These are phyloP conservation scores for Oidiodendron maius DNA, from an alignment of 495 filamentous ascomycete genomes.

Conservation along the genomic window DNA sequence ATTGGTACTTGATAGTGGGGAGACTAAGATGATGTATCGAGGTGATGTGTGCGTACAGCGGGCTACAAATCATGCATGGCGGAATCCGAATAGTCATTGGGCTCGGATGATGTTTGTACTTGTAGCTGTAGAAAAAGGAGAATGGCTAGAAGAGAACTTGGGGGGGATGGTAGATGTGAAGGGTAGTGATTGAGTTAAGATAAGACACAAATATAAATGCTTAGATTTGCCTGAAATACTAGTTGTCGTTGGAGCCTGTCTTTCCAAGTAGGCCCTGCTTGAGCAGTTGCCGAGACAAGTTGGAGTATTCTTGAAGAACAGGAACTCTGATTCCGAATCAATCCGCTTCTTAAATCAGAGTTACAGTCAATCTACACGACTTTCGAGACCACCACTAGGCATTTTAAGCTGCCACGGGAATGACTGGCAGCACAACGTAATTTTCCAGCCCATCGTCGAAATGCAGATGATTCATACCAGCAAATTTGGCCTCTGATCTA, in stretches of 20 bases:
- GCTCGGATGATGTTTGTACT: constrained; percentile 52
- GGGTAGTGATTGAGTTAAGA: no score
- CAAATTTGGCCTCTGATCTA: constrained; percentile 39
- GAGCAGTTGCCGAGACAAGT: no score
- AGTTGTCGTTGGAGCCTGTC: not conserved
- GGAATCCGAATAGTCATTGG: constrained; percentile 49
- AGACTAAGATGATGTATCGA: constrained; percentile 43
- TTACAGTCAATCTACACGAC: no score
- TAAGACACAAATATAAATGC: no score
- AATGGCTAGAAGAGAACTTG: constrained; percentile 31
- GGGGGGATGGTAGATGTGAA: not conserved
- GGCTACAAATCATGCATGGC: constrained; percentile 64
- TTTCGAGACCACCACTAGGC: no score
- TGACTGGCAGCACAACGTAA: constrained; percentile 50
- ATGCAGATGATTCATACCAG: constrained; percentile 48
- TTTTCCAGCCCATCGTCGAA: constrained; percentile 45
- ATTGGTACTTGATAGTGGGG: constrained; percentile 56
- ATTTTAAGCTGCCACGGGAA: no score
- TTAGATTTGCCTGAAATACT: not conserved
- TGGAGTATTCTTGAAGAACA: no score
- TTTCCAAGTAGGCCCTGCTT: constrained; percentile 31
- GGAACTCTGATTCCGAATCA: no score
- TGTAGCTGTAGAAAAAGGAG: constrained; percentile 32
- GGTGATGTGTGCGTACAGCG: constrained; percentile 63
- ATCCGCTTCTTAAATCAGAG: no score